Conservation (phyloP, 1,139 yeast genomes). For the Suhomyces panamericanus region DNA sequence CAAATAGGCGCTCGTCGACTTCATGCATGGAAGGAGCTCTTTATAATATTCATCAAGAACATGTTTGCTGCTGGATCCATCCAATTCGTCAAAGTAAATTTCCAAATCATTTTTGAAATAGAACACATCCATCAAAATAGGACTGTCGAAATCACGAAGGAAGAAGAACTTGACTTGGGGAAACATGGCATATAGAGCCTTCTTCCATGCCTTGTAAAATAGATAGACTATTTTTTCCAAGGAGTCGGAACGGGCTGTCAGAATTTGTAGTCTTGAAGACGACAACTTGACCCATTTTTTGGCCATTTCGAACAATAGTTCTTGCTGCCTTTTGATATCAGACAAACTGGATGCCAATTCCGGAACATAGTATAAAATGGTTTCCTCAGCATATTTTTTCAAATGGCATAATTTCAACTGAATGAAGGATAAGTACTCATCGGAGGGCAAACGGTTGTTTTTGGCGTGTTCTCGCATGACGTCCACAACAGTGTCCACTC, state of each 20-base stretch:
- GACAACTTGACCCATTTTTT: slow-evolving; percentile 41
- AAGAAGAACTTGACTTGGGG: slow-evolving; percentile 47
- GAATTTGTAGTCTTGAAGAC: slow-evolving; percentile 32
- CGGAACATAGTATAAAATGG: slow-evolving; percentile 33
- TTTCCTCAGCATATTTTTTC: slow-evolving; percentile 25
- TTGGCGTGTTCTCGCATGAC: slow-evolving; percentile 1
- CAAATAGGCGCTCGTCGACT: slow-evolving; percentile 32
- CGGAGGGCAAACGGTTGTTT: slow-evolving; percentile 3
- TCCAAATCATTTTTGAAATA: slow-evolving; percentile 28
- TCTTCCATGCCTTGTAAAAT: slow-evolving; percentile 38
- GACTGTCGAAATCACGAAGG: slow-evolving; percentile 45
- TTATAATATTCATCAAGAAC: slow-evolving; percentile 21
- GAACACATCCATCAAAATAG: slow-evolving; percentile 43
- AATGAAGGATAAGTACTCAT: slow-evolving; percentile 16
- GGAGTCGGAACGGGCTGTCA: slow-evolving; percentile 28
- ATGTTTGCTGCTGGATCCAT: slow-evolving; percentile 17
- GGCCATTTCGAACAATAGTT: slow-evolving; percentile 38
- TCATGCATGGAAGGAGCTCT: slow-evolving; percentile 23
- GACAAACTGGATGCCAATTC: slow-evolving; percentile 25
- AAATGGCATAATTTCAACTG: slow-evolving; percentile 28
- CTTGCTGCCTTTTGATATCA: slow-evolving; percentile 36
- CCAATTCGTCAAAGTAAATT: slow-evolving; percentile 25
- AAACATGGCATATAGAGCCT: slow-evolving; percentile 36
- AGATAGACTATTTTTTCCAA: slow-evolving; percentile 35
- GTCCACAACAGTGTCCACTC: slow-evolving; percentile 4